Evolutionary conservation across 257 asterid species (phyloP), one percentile per base, ranked within the genome.

Genomic region (Eucommia ulmoides): DNA sequence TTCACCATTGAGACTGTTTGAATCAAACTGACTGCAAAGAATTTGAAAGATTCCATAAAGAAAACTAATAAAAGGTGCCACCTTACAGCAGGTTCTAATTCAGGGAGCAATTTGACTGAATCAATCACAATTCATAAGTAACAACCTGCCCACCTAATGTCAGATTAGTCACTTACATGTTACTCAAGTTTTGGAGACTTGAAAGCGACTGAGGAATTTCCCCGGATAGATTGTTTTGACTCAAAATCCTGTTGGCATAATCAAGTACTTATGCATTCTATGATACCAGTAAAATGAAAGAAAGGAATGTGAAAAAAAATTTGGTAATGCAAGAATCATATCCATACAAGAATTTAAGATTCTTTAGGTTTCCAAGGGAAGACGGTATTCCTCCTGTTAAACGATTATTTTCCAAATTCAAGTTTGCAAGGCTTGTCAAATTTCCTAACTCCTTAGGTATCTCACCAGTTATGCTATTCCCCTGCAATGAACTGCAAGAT

Each of bases 401-500:
- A 56, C 26, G 63, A 68, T 89, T 89, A 53, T 74, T 75, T 62
- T 76, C 88, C 67, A 89, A 69, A 71, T 89, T 87, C 69, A 89
- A 70, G 85, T 78, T 85, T 8, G 88, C 73, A 77, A 89, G 68
- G 74, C 83, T 80, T 20, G 88, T 64, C 69, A 89, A 74, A 68
- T 85, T 80, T 41, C 98, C 98, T 14, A 74, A 55, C 62, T 79
- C 88, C 55, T 63, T 74, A 0, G 98, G 96, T 66, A 89, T 89
- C 51, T 45, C 62, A 45, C 96, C 98, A 6, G 76, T 74, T 45
- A 89, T 85, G 59, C 75, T 81, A 59, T 89, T 89, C 55, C 98
- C 98, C 72, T 82, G 91, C 67, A 89, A 57, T 54, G 88, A 77
- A 58, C 98, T 89, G 85, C 63, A 62, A n/a, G n/a, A n/a, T n/a